These are phyloP conservation scores for Rhododendron ferrugineum DNA, from an alignment of 148 eudicot genomes.

Conservation along the genomic window DNA sequence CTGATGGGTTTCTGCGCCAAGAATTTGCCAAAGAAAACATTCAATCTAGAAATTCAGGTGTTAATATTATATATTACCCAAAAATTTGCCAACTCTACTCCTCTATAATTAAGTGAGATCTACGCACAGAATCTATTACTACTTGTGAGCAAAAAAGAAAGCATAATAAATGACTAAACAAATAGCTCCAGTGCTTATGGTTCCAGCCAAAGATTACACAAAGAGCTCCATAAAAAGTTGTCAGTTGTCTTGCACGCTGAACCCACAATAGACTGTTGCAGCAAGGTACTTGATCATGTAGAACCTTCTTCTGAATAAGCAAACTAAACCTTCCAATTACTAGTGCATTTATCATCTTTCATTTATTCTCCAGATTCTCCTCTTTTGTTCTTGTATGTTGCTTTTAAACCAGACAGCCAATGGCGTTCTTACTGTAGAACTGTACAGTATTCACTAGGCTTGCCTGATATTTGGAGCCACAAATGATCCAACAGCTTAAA, in stretches of 20 bases:
- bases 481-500: background rate
- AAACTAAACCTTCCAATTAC: background rate
- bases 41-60: background rate
- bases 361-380: background rate
- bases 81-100: background rate
- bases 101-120: background rate
- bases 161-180: background rate
- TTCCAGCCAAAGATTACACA: background rate
- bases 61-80: background rate
- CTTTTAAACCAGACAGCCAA: background rate
- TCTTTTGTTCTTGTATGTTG: background rate
- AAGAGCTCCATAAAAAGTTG: background rate
- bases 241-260: background rate
- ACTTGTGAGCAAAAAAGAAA: background rate
- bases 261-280: background rate
- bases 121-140: background rate
- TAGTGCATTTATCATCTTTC: background rate
- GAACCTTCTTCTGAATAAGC: background rate
- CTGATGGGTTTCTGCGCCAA: constrained; percentile 69
- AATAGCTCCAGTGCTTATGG: background rate
- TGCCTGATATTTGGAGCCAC: background rate
- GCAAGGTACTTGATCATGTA: background rate
- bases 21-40: background rate
- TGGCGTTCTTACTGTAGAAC: background rate
- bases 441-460: background rate